Evolutionary conservation across 2,329 filamentous ascomycete species (phyloP).

Genomic region (Hypoxylon sp.): DNA sequence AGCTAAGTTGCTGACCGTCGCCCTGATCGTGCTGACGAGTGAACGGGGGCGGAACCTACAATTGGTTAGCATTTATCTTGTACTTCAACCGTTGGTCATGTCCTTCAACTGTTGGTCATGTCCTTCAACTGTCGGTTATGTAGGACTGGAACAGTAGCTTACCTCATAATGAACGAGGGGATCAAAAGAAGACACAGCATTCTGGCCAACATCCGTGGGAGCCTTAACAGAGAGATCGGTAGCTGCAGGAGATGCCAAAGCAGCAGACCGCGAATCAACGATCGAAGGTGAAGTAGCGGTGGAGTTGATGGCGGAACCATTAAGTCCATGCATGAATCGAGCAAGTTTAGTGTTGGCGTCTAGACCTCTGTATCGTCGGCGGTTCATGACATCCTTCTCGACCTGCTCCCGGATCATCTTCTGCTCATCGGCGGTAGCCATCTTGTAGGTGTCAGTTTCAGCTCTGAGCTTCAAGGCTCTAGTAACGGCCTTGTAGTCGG

Average conservation of each 20-base stretch:
- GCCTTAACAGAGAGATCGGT: not conserved
- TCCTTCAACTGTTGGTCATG: not conserved
- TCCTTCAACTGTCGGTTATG: not conserved
- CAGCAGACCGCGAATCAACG: too few relatives aligned
- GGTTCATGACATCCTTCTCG: constrained; percentile 39
- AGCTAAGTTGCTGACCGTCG: not conserved
- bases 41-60: not conserved
- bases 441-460: constrained; percentile 28
- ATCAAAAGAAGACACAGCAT: not conserved
- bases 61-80: not conserved
- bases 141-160: not conserved
- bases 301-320: not conserved
- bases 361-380: constrained; percentile 31
- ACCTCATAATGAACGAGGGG: not conserved
- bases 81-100: not conserved
- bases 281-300: not conserved
- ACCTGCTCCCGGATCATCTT: constrained; percentile 26
- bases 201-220: not conserved
- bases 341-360: constrained; percentile 34
- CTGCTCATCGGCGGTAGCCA: constrained; percentile 14
- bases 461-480: constrained; percentile 33
- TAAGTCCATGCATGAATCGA: constrained; percentile 22
- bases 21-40: not conserved
- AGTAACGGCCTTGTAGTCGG: constrained; percentile 43
- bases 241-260: not conserved